A percentile compares a stretch with the other conserved stretches of the same genome.
Conservation (phyloP, 75 land plant species). For the Ceratopteris richardii region DNA sequence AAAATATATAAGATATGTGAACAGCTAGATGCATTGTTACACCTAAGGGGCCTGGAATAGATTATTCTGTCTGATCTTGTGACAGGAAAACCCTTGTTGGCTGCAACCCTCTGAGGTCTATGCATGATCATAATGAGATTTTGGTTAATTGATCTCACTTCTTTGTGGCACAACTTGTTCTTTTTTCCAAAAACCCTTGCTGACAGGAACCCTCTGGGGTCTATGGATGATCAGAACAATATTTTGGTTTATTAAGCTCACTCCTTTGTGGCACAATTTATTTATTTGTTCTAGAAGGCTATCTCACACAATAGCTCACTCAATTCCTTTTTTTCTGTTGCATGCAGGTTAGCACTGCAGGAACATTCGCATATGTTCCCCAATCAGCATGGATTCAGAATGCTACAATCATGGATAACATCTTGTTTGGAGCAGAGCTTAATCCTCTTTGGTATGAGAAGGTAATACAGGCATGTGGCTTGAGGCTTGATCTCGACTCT, state of each 20-base stretch:
- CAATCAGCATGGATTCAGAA: constrained; percentile 94
- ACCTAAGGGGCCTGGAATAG: too few species aligned
- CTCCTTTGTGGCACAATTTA: neutral
- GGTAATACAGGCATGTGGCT: constrained; percentile 54
- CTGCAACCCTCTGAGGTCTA: too few species aligned
- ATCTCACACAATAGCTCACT: neutral
- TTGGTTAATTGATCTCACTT: too few species aligned
- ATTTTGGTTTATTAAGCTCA: neutral
- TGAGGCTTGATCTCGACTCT: constrained; percentile 73
- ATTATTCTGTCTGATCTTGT: too few species aligned
- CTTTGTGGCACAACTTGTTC: too few species aligned
- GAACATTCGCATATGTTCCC: constrained; percentile 86
- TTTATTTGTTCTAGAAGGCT: neutral
- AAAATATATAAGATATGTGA: too few species aligned
- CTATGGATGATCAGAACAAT: neutral
- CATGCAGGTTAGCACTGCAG: constrained; percentile 63
- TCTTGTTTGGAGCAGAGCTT: constrained; percentile 65
- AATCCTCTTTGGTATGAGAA: constrained; percentile 41
- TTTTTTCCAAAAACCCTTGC: neutral
- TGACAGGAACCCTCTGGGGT: neutral
- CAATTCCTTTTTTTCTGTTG: neutral
- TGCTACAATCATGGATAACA: constrained; percentile 75
- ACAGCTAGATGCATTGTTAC: too few species aligned
- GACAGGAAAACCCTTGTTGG: too few species aligned
- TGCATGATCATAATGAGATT: too few species aligned